Percentiles rank a stretch among this genome's conserved stretches.
Evolutionary conservation across 2,329 filamentous ascomycete genomes (phyloP).

Genomic region (Paecilomyces formosus): DNA sequence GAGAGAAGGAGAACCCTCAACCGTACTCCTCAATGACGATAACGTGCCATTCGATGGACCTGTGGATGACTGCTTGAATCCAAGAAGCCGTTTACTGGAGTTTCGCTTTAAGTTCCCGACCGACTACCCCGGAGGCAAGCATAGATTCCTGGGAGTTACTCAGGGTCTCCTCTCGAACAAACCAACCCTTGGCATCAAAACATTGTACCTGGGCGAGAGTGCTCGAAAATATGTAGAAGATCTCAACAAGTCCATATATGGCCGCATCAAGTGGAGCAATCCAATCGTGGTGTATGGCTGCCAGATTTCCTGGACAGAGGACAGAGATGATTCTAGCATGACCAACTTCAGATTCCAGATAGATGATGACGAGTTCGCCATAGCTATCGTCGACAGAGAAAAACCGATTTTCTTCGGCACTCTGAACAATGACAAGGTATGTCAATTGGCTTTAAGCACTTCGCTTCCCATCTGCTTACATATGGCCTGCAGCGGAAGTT

Average conservation of each 20-base stretch:
- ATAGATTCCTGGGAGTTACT: not conserved
- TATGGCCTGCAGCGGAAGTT: not conserved
- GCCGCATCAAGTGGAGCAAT: slow-evolving; percentile 3
- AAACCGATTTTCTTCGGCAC: not conserved
- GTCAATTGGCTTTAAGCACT: not conserved
- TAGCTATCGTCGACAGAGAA: slow-evolving; percentile 1
- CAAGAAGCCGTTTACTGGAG: not conserved
- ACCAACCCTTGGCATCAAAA: not conserved
- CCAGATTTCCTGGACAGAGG: slow-evolving; percentile 2
- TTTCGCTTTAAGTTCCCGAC: not conserved
- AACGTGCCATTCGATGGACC: not conserved
- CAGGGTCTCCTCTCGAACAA: not conserved
- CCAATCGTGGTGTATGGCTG: slow-evolving; percentile 1
- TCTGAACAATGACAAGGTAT: slow-evolving; percentile 2
- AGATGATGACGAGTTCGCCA: not conserved
- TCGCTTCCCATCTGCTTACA: not conserved
- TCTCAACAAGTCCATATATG: not conserved
- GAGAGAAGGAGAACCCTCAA: not conserved
- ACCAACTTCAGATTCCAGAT: slow-evolving; percentile 2
- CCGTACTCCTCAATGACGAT: not conserved
- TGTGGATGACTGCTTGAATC: not conserved
- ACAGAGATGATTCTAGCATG: not conserved
- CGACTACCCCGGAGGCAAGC: not conserved
- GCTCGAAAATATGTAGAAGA: not conserved
- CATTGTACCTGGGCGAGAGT: not conserved